These are phyloP conservation scores for Thelephora aurantiotincta DNA, from an alignment of 768 basidiomycete species.

Conservation along the genomic window DNA sequence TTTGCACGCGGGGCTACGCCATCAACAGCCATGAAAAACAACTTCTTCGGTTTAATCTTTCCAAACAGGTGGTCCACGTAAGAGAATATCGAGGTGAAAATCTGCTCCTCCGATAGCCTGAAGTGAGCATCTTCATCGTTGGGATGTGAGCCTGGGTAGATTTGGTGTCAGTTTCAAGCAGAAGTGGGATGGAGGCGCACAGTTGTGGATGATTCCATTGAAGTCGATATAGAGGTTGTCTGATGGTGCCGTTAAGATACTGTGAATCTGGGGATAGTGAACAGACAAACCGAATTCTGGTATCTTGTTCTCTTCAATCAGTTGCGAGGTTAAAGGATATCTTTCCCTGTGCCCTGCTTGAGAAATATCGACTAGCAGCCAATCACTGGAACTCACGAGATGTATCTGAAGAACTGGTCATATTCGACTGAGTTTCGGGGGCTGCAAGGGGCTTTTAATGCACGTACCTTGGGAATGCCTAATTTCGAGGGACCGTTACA, in stretches of 20 bases:
- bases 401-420: slow-evolving; percentile 86
- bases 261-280: background rate
- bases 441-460: background rate
- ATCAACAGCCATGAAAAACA: slow-evolving; percentile 98
- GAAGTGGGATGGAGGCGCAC: slow-evolving; percentile 16
- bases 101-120: slow-evolving; percentile 90
- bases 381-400: slow-evolving; percentile 44
- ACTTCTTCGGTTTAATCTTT: slow-evolving; percentile 94
- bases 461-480: slow-evolving; percentile 36
- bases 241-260: slow-evolving; percentile 17
- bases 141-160: slow-evolving; percentile 68
- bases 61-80: slow-evolving; percentile 95
- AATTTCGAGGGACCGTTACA: slow-evolving; percentile 1
- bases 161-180: background rate
- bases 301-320: slow-evolving; percentile 97
- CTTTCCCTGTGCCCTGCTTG: slow-evolving; percentile 50
- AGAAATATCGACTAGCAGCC: slow-evolving; percentile 3
- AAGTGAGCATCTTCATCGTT: slow-evolving; percentile 95
- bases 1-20: slow-evolving; percentile 96
- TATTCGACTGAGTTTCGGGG: background rate
- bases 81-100: slow-evolving; percentile 91
- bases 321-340: slow-evolving; percentile 94
- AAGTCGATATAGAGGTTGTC: slow-evolving; percentile 91
- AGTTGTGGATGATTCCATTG: slow-evolving; percentile 86
- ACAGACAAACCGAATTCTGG: slow-evolving; percentile 77